Evolutionary conservation across 2,329 filamentous ascomycete species (phyloP).

Genomic region (Ambrosiella beaveri): DNA sequence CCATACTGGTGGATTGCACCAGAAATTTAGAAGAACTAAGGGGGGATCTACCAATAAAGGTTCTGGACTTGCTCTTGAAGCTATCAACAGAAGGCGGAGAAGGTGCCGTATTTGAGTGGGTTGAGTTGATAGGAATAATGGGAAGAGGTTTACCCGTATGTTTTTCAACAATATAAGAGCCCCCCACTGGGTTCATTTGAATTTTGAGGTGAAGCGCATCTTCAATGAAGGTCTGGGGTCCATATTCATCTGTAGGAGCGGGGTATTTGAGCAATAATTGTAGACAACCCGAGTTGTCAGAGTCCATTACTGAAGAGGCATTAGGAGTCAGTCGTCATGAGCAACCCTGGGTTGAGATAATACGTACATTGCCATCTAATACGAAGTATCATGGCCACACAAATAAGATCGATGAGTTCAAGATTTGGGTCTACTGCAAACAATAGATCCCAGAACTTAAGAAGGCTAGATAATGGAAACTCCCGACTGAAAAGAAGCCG

Average conservation of each 20-base stretch:
- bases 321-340: conserved; percentile 16
- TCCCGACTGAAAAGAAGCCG: conserved; percentile 83
- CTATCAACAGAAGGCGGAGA: conserved; percentile 23
- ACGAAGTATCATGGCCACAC: conserved; percentile 79
- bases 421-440: conserved; percentile 72
- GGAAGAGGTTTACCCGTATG: conserved; percentile 36
- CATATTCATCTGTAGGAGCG: conserved; percentile 40
- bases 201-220: conserved; percentile 63
- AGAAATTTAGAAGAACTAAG: conserved; percentile 31
- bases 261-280: conserved; percentile 75
- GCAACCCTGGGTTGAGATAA: background rate
- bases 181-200: conserved; percentile 45
- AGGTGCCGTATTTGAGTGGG: background rate
- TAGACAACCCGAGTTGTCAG: conserved; percentile 75
- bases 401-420: conserved; percentile 75
- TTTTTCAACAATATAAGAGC: conserved; percentile 48
- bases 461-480: conserved; percentile 70
- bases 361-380: conserved; percentile 73
- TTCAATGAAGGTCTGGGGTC: conserved; percentile 64
- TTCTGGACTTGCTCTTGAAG: conserved; percentile 16
- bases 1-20: conserved; percentile 42
- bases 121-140: conserved; percentile 11
- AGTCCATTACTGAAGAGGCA: conserved; percentile 47
- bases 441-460: conserved; percentile 77
- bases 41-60: conserved; percentile 21